These are phyloP conservation scores for Fusarium praegraminearum DNA, from an alignment of 2,329 filamentous ascomycete species.

Conservation along the genomic window DNA sequence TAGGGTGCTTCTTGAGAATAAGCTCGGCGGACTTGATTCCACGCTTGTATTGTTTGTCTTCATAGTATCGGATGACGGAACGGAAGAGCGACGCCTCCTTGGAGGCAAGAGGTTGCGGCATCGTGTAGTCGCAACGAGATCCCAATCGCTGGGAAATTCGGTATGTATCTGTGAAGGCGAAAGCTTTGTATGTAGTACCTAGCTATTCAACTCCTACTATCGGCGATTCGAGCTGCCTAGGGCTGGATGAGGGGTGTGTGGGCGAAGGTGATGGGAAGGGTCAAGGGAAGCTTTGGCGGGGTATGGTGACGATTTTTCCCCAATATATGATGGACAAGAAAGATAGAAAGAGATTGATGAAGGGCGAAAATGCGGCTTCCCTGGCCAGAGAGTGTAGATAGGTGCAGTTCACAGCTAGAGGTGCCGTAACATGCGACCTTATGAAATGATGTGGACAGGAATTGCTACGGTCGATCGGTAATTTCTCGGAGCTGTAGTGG, in stretches of 20 bases:
- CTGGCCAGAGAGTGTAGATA: slow-evolving; percentile 33
- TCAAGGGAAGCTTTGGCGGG: slow-evolving; percentile 33
- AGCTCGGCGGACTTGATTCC: slow-evolving; percentile 96
- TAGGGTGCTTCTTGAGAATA: slow-evolving; percentile 93
- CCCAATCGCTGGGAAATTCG: neutral
- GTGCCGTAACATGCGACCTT: slow-evolving; percentile 22
- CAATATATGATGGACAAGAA: slow-evolving; percentile 11
- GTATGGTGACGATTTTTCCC: slow-evolving; percentile 21
- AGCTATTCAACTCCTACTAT: slow-evolving; percentile 27
- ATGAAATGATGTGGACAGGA: slow-evolving; percentile 46
- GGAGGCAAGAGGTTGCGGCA: slow-evolving; percentile 80
- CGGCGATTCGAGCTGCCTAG: slow-evolving; percentile 30
- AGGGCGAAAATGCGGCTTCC: slow-evolving; percentile 44
- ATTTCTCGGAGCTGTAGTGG: slow-evolving; percentile 48
- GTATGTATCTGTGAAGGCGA: neutral
- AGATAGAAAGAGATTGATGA: slow-evolving; percentile 5
- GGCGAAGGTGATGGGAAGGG: slow-evolving; percentile 20
- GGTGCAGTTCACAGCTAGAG: slow-evolving; percentile 34
- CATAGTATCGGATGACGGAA: slow-evolving; percentile 94
- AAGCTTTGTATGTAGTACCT: slow-evolving; percentile 7
- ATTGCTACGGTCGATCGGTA: slow-evolving; percentile 47
- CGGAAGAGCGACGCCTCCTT: slow-evolving; percentile 97
- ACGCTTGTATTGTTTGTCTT: slow-evolving; percentile 96
- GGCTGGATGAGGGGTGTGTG: slow-evolving; percentile 39
- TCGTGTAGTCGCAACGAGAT: slow-evolving; percentile 51